Conservation (phyloP, 139 green algal species). For the Chlorella vulgaris region DNA sequence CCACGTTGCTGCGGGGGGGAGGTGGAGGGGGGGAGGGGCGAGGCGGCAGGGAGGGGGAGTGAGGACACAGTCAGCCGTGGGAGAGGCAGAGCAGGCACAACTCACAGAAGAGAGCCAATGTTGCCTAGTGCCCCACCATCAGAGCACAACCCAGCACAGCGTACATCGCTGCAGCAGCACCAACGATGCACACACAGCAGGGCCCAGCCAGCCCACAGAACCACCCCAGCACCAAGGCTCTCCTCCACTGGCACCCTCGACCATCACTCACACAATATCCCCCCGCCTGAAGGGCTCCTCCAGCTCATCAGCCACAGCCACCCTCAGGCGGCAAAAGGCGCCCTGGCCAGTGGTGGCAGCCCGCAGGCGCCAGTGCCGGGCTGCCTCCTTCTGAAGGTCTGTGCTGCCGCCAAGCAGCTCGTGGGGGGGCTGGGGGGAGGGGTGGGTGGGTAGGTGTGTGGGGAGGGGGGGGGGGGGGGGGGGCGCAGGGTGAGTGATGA, state of each 20-base stretch:
- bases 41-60: neutral
- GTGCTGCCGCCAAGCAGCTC: neutral
- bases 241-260: too few relatives aligned
- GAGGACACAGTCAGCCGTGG: neutral
- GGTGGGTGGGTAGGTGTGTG: neutral
- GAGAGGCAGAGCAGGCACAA: neutral
- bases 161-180: too few relatives aligned
- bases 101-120: too few relatives aligned
- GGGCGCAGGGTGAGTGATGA: too few relatives aligned
- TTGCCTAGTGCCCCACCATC: too few relatives aligned
- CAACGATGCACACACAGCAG: too few relatives aligned
- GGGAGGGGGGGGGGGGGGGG: too few relatives aligned
- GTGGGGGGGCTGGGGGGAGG: neutral
- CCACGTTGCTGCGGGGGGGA: constrained; percentile 1
- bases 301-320: neutral
- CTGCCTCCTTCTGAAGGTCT: neutral
- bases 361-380: constrained; percentile 15
- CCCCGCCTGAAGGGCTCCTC: constrained; percentile 11
- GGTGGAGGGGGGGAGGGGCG: neutral
- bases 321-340: constrained; percentile 8
- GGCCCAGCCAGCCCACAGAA: neutral
- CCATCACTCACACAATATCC: constrained; percentile 23
- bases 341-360: neutral
- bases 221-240: neutral
- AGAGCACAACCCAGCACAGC: neutral